These are phyloP conservation scores for Pleodorina starrii DNA, from an alignment of 139 green algal species.

Conservation along the genomic window DNA sequence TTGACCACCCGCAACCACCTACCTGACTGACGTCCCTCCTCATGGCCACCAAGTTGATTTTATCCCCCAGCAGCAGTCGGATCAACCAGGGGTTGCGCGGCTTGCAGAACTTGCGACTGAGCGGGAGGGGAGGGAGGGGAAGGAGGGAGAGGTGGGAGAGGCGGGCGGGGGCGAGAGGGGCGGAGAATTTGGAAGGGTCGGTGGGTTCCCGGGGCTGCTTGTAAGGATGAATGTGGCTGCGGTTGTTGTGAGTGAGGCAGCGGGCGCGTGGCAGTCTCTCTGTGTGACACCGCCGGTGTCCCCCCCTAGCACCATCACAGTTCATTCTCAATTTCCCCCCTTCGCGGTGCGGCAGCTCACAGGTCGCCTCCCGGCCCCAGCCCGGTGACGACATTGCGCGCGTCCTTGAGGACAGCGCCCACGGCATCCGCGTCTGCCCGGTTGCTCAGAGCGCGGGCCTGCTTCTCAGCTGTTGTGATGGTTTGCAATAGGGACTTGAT, in stretches of 20 bases:
- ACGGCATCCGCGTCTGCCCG: neutral
- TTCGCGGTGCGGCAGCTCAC: too few species aligned
- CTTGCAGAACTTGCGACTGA: conserved; percentile 72
- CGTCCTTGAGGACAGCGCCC: conserved; percentile 35
- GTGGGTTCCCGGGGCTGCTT: too few species aligned
- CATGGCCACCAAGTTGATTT: conserved; percentile 72
- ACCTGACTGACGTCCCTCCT: conserved; percentile 60
- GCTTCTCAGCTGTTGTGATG: conserved; percentile 41
- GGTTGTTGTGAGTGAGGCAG: too few species aligned
- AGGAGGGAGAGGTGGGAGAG: neutral
- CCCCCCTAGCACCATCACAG: too few species aligned
- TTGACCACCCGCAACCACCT: neutral
- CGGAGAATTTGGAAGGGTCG: too few species aligned
- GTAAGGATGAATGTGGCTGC: too few species aligned
- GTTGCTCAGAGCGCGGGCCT: neutral
- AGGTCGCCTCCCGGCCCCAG: conserved; percentile 57
- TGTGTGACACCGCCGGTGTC: too few species aligned
- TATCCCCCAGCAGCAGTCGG: conserved; percentile 73
- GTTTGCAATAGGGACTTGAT: conserved; percentile 67
- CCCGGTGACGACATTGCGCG: conserved; percentile 22
- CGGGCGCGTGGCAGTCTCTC: too few species aligned
- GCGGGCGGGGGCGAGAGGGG: too few species aligned
- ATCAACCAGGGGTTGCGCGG: conserved; percentile 73
- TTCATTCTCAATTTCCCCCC: too few species aligned
- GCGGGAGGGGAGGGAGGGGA: neutral